Evolutionary conservation across 306 rosid species (phyloP).

Genomic region (Hippophae rhamnoides): DNA sequence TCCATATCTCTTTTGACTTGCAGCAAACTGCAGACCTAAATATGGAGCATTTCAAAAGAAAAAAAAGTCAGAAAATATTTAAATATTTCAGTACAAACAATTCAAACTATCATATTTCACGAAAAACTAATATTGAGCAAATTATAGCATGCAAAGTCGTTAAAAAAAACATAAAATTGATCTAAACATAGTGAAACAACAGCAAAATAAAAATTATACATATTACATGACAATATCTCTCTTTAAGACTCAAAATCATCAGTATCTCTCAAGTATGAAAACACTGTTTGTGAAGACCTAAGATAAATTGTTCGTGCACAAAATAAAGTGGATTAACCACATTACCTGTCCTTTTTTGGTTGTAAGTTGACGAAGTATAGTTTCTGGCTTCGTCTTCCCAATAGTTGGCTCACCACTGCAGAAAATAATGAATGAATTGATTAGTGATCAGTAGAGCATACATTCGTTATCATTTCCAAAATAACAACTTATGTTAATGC

Average conservation of each 20-base stretch:
- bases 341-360: slow-evolving; percentile 98
- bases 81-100: no score
- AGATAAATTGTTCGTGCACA: background rate
- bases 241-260: no score
- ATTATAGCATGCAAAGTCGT: no score
- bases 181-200: no score
- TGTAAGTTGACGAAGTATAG: slow-evolving; percentile 81
- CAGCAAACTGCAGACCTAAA: slow-evolving; percentile 88
- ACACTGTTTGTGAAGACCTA: background rate
- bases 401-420: slow-evolving; percentile 84
- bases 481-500: no score
- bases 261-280: background rate
- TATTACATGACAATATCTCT: no score
- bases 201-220: no score
- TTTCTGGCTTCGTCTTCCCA: slow-evolving; percentile 95
- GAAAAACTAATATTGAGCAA: no score
- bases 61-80: background rate
- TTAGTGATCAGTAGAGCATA: background rate
- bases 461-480: no score
- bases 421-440: slow-evolving; percentile 19
- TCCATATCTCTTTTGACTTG: slow-evolving; percentile 96
- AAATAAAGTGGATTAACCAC: slow-evolving; percentile 1
- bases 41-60: slow-evolving; percentile 15
- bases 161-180: no score
- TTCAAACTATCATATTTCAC: no score